Base-by-base conservation (phyloP, 805 yeast species). In the Ogataea minuta region DNA sequence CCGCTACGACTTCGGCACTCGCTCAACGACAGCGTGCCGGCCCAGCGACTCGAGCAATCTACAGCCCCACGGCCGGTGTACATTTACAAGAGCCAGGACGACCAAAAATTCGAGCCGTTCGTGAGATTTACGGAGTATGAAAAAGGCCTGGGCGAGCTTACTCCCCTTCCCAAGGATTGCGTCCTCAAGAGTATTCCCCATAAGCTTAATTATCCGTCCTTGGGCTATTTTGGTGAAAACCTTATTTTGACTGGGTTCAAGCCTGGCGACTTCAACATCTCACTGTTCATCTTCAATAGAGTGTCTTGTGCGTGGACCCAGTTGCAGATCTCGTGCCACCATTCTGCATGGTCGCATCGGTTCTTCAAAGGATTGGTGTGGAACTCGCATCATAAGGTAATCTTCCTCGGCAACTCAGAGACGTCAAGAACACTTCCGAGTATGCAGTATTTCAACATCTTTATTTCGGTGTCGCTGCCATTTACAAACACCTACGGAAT, bases 341-440 rank as follows among this genome's bases (percentile, higher is more conserved):
- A 75, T 46, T 74, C 71, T 33, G 63, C 69, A 23, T 73, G 73
- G 21, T 67, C 74, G 2, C 85, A 81, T 52, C 63, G 82, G 36
- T 70, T 81, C 35, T 77, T 85, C 76, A 80, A 77, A 45, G 77
- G 84, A 0, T 79, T 74, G 59, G 78, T 78, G 1, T 84, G 95
- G 95, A 73, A 72, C 23, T 81, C 90, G 1, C 95, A 84, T 58
- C 91, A 84, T 53, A 79, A 78, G 55, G 78, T 81, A 1, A 63
- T 81, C 1, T 59, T 82, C 20, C 51, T 84, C 24, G 93, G 93
- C 1, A 71, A 70, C 47, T 52, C 56, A 23, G 62, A 67, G n/a
- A 68, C 76, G 3, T 60, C 71, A 1, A 56, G 56, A 28, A 68
- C 78, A 3, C 63, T 74, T 3, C 70, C 77, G 36, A 63, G 73